Evolutionary conservation across 257 asterid genomes (phyloP).

Genomic region (Avicennia marina): DNA sequence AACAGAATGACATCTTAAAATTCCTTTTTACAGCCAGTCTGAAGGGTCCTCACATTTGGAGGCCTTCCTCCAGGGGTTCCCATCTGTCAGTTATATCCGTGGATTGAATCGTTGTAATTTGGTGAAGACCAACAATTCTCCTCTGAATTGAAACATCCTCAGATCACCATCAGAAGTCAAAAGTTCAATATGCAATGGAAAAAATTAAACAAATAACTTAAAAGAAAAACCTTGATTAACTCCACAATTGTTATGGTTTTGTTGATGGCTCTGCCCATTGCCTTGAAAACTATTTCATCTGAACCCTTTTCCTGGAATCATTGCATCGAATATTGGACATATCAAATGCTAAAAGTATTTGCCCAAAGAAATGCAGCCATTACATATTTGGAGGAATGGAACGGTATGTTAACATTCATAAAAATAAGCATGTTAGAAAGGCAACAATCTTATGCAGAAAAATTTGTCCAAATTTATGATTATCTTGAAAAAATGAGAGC

Average conservation of each 20-base stretch:
- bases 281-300: slow-evolving; percentile 61
- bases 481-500: not conserved
- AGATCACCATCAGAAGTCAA: slow-evolving; percentile 22
- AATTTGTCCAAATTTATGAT: not conserved
- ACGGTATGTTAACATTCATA: not conserved
- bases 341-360: not conserved
- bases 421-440: not conserved
- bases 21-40: not conserved
- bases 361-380: slow-evolving; percentile 4
- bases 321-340: not conserved
- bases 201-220: not conserved
- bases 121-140: slow-evolving; percentile 97
- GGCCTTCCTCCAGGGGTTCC: slow-evolving; percentile 99
- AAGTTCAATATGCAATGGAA: too few species aligned
- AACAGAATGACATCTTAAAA: not conserved
- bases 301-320: slow-evolving; percentile 53
- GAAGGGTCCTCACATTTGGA: slow-evolving; percentile 64
- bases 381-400: not conserved
- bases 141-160: slow-evolving; percentile 39
- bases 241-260: slow-evolving; percentile 68
- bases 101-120: slow-evolving; percentile 73
- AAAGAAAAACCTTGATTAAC: slow-evolving; percentile 54
- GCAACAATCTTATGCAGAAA: not conserved
- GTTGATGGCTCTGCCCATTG: slow-evolving; percentile 83
- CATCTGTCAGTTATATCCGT: slow-evolving; percentile 90